Evolutionary conservation across 1,284 basidiomycete genomes (phyloP), one percentile per base, ranked within the genome.

Genomic region (Schizophyllum amplum): DNA sequence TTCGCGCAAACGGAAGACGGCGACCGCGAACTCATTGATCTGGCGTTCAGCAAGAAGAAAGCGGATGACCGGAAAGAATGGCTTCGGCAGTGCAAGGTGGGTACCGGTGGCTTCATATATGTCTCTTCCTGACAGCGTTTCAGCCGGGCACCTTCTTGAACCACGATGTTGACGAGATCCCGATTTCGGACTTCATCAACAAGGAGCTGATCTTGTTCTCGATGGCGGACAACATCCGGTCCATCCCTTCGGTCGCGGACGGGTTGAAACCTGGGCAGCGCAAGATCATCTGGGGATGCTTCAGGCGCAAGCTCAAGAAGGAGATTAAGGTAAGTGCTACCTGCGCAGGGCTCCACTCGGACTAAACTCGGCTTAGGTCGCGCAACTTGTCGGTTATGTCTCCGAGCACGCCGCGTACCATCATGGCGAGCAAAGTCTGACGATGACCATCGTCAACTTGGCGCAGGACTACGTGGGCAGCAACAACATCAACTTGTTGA

Each of bases 21-120:
- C 1, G 97, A 99, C 65, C 85, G 84, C 55, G 86, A 87, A 4
- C 79, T 99, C 46, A 97, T 99, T 61, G 96, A 99, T 56, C 86
- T 99, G 61, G 97, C 97, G 0, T 99, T 99, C 79, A 98, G 93
- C 78, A 99, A 99, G 83, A 99, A 98, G 79, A 98, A 97, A 71
- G 93, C 95, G 0, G 97, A 99, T 63, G 94, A 99, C 21, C 90
- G 97, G 53, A 99, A 99, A 71, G 97, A 99, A 62, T 99, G 97
- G 97, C 77, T 99, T 11, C 81, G 96, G 24, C 87, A 94, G 63
- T 97, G 95, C 76, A 93, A 83, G 76, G 92, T 88, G 61, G 57
- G 73, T 66, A n/a, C 27, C 50, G 24, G 27, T n/a, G 47, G 56
- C 26, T 47, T 49, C 22, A 11, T 23, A 25, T 11, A 4, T n/a